Evolutionary conservation across 192 early-diverging fungal species (phyloP).

Genomic region (Backusella psychrophila): DNA sequence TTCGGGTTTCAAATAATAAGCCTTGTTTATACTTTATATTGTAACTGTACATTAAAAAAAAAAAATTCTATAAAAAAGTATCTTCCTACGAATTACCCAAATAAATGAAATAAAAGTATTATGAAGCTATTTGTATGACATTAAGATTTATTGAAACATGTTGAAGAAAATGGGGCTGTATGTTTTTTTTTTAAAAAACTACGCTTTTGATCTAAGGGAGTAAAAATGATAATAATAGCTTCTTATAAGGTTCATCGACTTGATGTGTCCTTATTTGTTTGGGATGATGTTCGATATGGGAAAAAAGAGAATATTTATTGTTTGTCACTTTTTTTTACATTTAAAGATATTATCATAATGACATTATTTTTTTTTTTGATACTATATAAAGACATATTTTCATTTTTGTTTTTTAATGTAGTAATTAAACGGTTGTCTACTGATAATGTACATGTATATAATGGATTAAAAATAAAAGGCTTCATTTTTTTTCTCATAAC

Average conservation of each 20-base stretch:
- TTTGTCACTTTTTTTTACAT: not conserved
- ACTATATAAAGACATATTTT: too few relatives aligned
- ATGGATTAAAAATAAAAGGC: not conserved
- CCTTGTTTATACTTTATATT: not conserved
- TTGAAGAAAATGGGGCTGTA: not conserved
- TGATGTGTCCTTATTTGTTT: not conserved
- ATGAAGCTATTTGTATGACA: not conserved
- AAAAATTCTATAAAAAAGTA: not conserved
- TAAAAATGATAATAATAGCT: too few relatives aligned
- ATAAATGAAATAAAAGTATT: not conserved
- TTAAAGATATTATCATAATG: not conserved
- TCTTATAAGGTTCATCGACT: not conserved
- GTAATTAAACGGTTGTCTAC: not conserved
- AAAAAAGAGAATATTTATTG: not conserved
- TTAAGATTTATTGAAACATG: too few relatives aligned
- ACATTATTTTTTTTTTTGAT: not conserved
- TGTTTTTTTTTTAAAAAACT: not conserved
- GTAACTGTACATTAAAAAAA: not conserved
- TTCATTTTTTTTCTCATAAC: not conserved
- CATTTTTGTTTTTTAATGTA: not conserved
- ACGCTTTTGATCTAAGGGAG: not conserved
- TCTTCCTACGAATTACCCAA: not conserved
- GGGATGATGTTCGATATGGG: not conserved
- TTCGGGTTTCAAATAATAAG: not conserved
- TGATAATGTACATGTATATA: not conserved